Evolutionary conservation across 2,329 filamentous ascomycete species (phyloP).

Genomic region (Gliomastix tumulicola): DNA sequence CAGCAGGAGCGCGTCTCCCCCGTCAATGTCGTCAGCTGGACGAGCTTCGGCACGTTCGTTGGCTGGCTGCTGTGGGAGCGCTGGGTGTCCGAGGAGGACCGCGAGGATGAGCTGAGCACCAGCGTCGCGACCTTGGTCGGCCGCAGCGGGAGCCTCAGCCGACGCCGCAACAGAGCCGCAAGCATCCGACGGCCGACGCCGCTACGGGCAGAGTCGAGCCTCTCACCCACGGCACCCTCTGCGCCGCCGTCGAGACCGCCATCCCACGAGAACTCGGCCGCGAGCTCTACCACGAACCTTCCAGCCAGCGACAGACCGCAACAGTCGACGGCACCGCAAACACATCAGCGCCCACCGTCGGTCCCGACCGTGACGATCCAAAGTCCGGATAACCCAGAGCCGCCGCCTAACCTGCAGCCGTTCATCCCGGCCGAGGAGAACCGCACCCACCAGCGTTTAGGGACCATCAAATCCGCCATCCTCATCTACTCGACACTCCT

Average conservation of each 20-base stretch:
- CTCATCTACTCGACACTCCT: conserved; percentile 90
- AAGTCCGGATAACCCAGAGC: conserved; percentile 17
- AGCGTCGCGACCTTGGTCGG: conserved; percentile 26
- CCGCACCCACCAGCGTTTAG: conserved; percentile 49
- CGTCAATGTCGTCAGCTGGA: conserved; percentile 80
- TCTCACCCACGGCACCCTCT: conserved; percentile 9
- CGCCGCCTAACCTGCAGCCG: too few relatives aligned
- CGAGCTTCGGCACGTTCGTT: conserved; percentile 72
- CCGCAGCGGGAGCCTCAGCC: conserved; percentile 23
- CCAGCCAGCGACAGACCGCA: conserved; percentile 3
- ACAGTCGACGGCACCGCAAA: background rate
- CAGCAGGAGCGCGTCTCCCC: conserved; percentile 75
- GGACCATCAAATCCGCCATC: conserved; percentile 85
- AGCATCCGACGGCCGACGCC: conserved; percentile 27
- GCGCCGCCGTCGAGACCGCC: conserved; percentile 14
- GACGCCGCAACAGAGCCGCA: conserved; percentile 22
- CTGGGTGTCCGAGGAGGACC: conserved; percentile 69
- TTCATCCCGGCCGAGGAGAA: conserved; percentile 24
- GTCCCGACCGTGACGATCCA: conserved; percentile 12
- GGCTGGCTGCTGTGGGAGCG: conserved; percentile 90
- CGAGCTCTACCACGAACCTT: conserved; percentile 41
- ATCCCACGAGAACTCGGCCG: conserved; percentile 20
- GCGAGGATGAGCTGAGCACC: conserved; percentile 28
- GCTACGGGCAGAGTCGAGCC: conserved; percentile 15
- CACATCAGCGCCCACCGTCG: too few relatives aligned